A percentile compares a stretch with the other conserved stretches of the same genome.
Conservation (phyloP, 1,284 basidiomycete species). For the Heimioporus punctisporus region DNA sequence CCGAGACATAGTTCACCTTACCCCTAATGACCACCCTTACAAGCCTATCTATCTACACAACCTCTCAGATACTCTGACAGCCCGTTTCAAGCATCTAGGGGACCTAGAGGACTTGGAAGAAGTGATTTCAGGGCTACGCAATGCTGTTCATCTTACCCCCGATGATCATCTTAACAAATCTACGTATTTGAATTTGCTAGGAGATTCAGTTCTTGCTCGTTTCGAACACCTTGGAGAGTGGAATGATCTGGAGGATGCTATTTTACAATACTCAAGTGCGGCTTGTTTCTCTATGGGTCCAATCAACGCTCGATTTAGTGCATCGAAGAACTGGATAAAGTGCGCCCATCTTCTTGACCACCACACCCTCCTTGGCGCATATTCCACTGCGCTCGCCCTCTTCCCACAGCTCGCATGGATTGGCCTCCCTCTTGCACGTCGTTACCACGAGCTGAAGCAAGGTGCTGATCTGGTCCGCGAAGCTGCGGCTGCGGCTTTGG, state of each 20-base stretch:
- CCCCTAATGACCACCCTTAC: too few relatives aligned
- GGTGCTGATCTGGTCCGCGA: neutral
- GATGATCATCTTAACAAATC: too few relatives aligned
- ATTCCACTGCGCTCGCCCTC: neutral
- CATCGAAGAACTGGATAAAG: neutral
- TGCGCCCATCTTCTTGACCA: neutral
- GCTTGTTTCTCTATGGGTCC: neutral
- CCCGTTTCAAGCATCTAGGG: neutral
- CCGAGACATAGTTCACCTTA: too few relatives aligned
- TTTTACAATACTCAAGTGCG: neutral
- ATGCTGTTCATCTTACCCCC: too few relatives aligned
- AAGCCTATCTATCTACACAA: too few relatives aligned
- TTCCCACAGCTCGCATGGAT: neutral
- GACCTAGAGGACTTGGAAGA: too few relatives aligned
- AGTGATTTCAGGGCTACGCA: too few relatives aligned
- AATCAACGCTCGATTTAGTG: neutral
- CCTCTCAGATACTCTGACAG: too few relatives aligned
- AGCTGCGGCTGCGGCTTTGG: neutral
- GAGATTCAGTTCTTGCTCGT: neutral
- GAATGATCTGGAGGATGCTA: neutral
- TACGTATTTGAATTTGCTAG: too few relatives aligned
- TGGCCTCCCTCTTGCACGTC: neutral
- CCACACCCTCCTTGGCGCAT: neutral
- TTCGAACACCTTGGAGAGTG: neutral
- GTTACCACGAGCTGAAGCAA: neutral